Base-by-base conservation (phyloP, 1,139 yeast species). In the Saccharomyces hybrid region DNA sequence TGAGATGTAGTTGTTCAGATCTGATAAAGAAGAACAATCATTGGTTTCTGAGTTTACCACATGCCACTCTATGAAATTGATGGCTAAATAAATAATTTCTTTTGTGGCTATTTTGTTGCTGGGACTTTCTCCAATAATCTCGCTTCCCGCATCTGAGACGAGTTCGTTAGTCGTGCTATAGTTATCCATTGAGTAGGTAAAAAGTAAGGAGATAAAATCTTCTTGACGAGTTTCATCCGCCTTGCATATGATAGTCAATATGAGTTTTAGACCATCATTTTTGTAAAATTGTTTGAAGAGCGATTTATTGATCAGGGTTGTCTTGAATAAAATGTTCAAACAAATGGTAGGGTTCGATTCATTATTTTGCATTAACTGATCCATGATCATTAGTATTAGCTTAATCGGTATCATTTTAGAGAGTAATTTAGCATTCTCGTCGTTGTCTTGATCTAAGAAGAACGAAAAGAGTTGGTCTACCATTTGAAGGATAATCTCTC, bases 321-420 rank as follows among this genome's bases (percentile, higher is more conserved):
- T 67, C 52, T 76, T 76, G 6, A 83, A 70, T 23, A 86, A 66
- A 9, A 86, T 66, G 20, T 77, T 72, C 8, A 85, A 63, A 0
- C 82, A 79, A 56, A 76, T 68, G 38, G 73, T 70, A 1, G 80
- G 77, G 5, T 80, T 78, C 11, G 71, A 69, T 5, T 20, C 25
- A 38, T 74, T 71, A 49, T 69, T 60, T 4, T 53, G 51, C 23
- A 59, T 59, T 0, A 71, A 64, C 50, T 73, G 72, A 49, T 77
- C 76, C 42, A 87, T 63, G 2, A 85, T 67, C 32, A 85, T 68
- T n/a, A 86, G 67, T 1, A 84, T 71, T 85, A 90, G 83, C 64
- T 84, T 85, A 3, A 83, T 76, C 0, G 88, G 80, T 5, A 85
- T 75, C 0, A 85, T 75, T 50, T 82, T 74, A 11, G 83, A 76